Percentiles rank a stretch among this genome's conserved stretches.
Conservation (phyloP, 192 early-diverging fungal genomes). For the Pilobolus umbonatus region DNA sequence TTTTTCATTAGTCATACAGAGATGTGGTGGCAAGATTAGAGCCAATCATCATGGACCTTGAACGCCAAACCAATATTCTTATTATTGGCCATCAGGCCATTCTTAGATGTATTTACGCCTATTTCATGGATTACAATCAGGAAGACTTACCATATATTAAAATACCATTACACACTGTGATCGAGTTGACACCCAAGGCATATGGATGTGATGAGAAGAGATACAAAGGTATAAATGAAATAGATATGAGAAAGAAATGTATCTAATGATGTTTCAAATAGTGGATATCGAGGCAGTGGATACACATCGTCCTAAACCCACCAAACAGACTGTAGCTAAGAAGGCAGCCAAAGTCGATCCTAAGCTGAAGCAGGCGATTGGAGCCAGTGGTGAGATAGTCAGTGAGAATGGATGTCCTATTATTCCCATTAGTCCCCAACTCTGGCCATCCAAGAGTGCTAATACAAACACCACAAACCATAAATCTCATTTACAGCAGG, state of each 20-base stretch:
- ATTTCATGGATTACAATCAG: constrained; percentile 89
- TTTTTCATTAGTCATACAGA: constrained; percentile 85
- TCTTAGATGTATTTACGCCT: constrained; percentile 93
- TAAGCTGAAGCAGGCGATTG: not conserved
- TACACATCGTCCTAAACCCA: constrained; percentile 84
- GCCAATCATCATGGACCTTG: constrained; percentile 98
- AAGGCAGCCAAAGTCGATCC: not conserved
- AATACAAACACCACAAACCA: no score
- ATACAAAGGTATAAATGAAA: constrained; percentile 60
- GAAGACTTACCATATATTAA: constrained; percentile 98
- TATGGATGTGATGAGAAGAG: constrained; percentile 93
- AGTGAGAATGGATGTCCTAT: constrained; percentile 22
- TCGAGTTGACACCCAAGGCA: constrained; percentile 94
- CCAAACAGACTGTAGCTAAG: not conserved
- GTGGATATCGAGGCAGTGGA: constrained; percentile 97
- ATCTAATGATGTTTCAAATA: not conserved
- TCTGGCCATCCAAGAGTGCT: no score
- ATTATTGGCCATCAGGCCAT: constrained; percentile 98
- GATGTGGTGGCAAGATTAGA: constrained; percentile 94
- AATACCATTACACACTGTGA: constrained; percentile 95
- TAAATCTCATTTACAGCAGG: no score
- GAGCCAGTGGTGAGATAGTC: constrained; percentile 33
- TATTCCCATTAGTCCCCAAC: constrained; percentile 27
- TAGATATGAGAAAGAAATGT: not conserved
- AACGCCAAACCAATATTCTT: constrained; percentile 91